Evolutionary conservation across 1,284 basidiomycete genomes (phyloP).

Genomic region (Moesziomyces sp.): DNA sequence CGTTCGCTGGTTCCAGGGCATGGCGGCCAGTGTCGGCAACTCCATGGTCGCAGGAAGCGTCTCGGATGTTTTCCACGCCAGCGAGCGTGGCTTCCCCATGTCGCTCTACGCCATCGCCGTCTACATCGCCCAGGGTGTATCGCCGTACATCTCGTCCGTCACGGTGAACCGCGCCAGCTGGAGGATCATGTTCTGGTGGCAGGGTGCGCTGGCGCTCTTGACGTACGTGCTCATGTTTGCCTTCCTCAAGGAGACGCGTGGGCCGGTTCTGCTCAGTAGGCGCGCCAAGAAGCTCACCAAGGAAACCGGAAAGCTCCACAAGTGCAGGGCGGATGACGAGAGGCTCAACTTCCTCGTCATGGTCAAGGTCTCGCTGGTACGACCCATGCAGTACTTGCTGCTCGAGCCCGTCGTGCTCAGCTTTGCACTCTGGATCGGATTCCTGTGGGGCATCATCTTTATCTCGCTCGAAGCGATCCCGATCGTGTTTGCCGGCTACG

Average conservation of each 20-base stretch:
- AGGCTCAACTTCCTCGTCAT: constrained; percentile 56
- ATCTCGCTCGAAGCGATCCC: constrained; percentile 51
- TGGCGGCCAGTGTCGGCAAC: constrained; percentile 64
- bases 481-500: constrained; percentile 60
- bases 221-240: constrained; percentile 48
- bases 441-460: constrained; percentile 50
- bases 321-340: constrained; percentile 67
- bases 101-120: constrained; percentile 68
- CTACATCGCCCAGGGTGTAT: constrained; percentile 66
- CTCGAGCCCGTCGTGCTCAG: constrained; percentile 70
- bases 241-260: constrained; percentile 63
- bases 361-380: constrained; percentile 62
- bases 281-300: constrained; percentile 67
- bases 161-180: constrained; percentile 55
- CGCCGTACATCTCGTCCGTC: constrained; percentile 58
- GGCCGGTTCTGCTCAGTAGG: constrained; percentile 70
- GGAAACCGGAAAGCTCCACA: constrained; percentile 67
- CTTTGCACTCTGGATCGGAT: constrained; percentile 69
- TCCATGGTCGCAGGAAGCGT: constrained; percentile 64
- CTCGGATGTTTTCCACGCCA: constrained; percentile 62
- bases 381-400: constrained; percentile 66
- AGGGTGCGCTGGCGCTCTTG: constrained; percentile 34
- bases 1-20: constrained; percentile 67
- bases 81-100: constrained; percentile 69
- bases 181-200: constrained; percentile 62